Evolutionary conservation across 768 basidiomycete genomes (phyloP), one percentile per base, ranked within the genome.

Genomic region (Hysterangium stoloniferum): DNA sequence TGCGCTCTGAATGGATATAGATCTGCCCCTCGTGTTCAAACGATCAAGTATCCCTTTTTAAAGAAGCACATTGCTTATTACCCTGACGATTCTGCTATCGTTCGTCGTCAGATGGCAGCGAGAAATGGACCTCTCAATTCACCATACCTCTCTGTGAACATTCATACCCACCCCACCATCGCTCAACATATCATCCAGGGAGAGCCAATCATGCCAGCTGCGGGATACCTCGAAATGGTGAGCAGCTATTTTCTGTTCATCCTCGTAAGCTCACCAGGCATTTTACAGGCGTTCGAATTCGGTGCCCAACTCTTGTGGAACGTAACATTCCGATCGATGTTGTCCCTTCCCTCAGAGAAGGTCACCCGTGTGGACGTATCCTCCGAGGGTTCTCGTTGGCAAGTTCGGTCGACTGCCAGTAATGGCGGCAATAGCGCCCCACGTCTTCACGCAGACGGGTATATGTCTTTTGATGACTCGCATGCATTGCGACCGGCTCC

Each of bases 121-220:
- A 60, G 59, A 32, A 57, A 60, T 27, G 68, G 72, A 0, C 70
- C 72, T 1, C 56, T 74, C 8, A 68, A 72, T 37, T 57, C 66
- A 31, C 15, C 58, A 0, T 60, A 63, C 35, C 63, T 73, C 41
- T 63, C 63, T 9, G 52, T 76, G 25, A 75, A 66, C 53, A 43
- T 52, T 7, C 48, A 48, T 15, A 54, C 52, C 4, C 52, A 54
- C 37, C 52, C 52, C 7, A 37, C 41, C 15, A 25, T 54, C 17
- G 52, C 52, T 12, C 25, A 54, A 22, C 52, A 54, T 32, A 38
- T 54, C 11, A 49, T 54, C 19, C 37, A 54, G 33, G 52, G 52
- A 6, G 52, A 54, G 29, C 52, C 52, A n/a, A 54, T 54, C 27
- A 54, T 54, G 52, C 52, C 52, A 11, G 52, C 52, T 9, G 47